phyloP scores from a whole-genome alignment of 2,329 filamentous ascomycete genomes.

The Ascochyta rabiei region DNA sequence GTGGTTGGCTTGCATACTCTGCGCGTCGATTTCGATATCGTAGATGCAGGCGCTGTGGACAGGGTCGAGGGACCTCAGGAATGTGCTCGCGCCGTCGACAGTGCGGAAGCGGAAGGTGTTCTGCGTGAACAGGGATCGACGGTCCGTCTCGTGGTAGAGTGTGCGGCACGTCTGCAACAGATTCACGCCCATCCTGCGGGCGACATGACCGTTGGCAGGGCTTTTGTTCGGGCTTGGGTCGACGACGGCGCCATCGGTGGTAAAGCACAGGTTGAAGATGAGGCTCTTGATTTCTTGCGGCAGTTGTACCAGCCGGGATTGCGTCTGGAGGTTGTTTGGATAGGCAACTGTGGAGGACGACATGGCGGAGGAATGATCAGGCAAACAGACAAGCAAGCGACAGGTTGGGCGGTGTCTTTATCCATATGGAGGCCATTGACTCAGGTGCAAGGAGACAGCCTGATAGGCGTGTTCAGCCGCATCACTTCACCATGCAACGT shows the following conservation, averaged over 20 bases:
- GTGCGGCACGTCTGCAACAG: conserved; percentile 47
- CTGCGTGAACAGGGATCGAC: conserved; percentile 37
- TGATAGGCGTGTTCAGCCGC: conserved; percentile 3
- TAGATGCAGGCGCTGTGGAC: conserved; percentile 30
- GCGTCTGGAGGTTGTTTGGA: conserved; percentile 33
- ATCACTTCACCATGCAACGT: conserved; percentile 2
- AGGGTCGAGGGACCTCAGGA: conserved; percentile 34
- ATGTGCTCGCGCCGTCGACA: conserved; percentile 35
- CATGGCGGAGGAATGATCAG: conserved; percentile 1
- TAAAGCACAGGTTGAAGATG: conserved; percentile 40
- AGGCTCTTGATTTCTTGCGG: conserved; percentile 45
- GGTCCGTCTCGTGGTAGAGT: conserved; percentile 42
- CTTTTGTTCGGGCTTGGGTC: conserved; percentile 24
- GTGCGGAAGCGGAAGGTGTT: conserved; percentile 49
- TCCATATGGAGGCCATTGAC: conserved; percentile 8
- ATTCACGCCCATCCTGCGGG: conserved; percentile 25
- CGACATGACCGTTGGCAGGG: not conserved
- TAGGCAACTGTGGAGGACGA: conserved; percentile 18
- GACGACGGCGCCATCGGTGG: conserved; percentile 30
- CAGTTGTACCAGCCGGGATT: conserved; percentile 41
- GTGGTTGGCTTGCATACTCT: conserved; percentile 34
- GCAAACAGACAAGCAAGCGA: not conserved
- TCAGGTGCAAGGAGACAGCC: conserved; percentile 8
- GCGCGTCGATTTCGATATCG: conserved; percentile 47
- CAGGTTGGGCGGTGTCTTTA: not conserved